phyloP scores from a whole-genome alignment of 371 early-diverging fungal genomes.

The Circinella minor region DNA sequence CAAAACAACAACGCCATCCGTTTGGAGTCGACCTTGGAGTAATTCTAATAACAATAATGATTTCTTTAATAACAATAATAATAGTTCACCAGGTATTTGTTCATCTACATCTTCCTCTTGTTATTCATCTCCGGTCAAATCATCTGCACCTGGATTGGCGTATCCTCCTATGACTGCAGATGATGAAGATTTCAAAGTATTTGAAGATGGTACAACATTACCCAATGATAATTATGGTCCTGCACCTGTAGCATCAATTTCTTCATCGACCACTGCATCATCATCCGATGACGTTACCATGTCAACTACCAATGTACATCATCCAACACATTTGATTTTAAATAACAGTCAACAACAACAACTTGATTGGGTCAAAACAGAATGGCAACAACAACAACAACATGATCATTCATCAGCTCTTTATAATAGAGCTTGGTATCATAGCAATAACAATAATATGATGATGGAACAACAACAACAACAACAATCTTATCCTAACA shows the following conservation, averaged over 20 bases:
- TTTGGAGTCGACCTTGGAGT: constrained; percentile 4
- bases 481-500: too few relatives aligned
- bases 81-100: not conserved
- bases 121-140: constrained; percentile 18
- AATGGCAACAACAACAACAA: constrained; percentile 9
- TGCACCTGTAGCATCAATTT: constrained; percentile 14
- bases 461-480: not conserved
- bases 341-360: not conserved
- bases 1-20: not conserved
- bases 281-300: constrained; percentile 6
- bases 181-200: constrained; percentile 1
- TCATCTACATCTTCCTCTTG: constrained; percentile 21
- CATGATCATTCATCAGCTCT: not conserved
- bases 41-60: not conserved
- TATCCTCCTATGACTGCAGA: not conserved
- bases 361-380: constrained; percentile 6
- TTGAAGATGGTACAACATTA: not conserved
- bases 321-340: not conserved
- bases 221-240: not conserved
- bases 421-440: not conserved
- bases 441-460: not conserved
- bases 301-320: not conserved
- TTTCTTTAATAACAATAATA: not conserved
- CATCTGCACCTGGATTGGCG: constrained; percentile 10
- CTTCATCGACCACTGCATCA: constrained; percentile 15